Conservation (phyloP, 1,284 basidiomycete species). For the Ganoderma sp. region DNA sequence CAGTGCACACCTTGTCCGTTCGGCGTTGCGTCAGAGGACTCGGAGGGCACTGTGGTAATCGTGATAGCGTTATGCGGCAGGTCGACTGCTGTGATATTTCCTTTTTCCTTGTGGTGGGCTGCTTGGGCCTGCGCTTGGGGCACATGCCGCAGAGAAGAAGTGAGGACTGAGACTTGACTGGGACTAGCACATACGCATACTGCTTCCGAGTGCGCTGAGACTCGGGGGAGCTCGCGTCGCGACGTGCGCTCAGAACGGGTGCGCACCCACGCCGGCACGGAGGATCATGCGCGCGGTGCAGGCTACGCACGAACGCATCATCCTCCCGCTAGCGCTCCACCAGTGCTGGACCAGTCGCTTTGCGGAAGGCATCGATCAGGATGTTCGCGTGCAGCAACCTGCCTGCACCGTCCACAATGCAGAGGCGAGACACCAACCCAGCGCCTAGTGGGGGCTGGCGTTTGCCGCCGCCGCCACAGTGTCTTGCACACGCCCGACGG, state of each 20-base stretch:
- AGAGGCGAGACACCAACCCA: background rate
- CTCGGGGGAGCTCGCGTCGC: background rate
- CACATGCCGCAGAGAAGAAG: background rate
- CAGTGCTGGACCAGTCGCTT: background rate
- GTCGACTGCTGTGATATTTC: background rate
- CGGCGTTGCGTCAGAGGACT: background rate
- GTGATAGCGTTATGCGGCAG: background rate
- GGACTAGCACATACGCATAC: background rate
- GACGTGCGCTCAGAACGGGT: background rate
- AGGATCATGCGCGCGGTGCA: background rate
- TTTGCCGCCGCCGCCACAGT: background rate
- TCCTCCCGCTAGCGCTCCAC: background rate
- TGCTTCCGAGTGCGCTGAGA: background rate
- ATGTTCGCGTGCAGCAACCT: background rate
- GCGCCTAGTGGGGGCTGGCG: background rate
- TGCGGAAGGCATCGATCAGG: background rate
- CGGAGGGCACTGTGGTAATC: background rate
- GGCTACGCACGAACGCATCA: slow-evolving; percentile 2
- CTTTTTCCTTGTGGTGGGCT: background rate
- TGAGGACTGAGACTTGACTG: too few species aligned
- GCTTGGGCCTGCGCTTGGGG: background rate
- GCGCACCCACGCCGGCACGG: background rate
- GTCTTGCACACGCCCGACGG: background rate
- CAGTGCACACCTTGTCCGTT: too few species aligned
- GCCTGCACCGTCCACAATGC: background rate